Conservation (phyloP, 2,329 filamentous ascomycete genomes). For the Neonectria coccinea region DNA sequence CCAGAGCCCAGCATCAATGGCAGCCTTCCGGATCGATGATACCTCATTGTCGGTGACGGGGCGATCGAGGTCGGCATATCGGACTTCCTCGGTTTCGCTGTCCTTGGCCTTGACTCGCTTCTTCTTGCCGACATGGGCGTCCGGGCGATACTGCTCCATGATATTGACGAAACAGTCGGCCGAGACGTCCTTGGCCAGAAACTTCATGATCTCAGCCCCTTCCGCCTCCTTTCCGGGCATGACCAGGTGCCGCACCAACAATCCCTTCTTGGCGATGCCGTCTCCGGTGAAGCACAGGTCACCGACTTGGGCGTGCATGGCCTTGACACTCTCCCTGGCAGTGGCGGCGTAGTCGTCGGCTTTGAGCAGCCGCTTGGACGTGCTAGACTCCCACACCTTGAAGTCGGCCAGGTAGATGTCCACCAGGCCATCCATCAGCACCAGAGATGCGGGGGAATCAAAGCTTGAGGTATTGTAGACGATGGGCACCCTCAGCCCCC, state of each 20-base stretch:
- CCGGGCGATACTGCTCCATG: constrained; percentile 89
- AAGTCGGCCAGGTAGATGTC: constrained; percentile 93
- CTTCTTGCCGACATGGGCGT: constrained; percentile 83
- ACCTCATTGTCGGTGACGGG: constrained; percentile 64
- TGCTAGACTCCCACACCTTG: constrained; percentile 79
- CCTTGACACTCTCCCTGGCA: constrained; percentile 81
- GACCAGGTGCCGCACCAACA: constrained; percentile 82
- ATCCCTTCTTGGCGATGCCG: constrained; percentile 81
- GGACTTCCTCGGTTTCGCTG: constrained; percentile 58
- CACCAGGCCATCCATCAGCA: constrained; percentile 80
- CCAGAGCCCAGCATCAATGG: constrained; percentile 80
- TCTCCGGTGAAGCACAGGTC: constrained; percentile 86
- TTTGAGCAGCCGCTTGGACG: constrained; percentile 79
- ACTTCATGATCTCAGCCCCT: constrained; percentile 78
- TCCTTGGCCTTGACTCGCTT: constrained; percentile 49
- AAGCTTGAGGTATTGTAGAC: constrained; percentile 89
- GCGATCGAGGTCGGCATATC: constrained; percentile 83
- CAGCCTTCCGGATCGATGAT: constrained; percentile 73
- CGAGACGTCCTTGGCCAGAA: constrained; percentile 79
- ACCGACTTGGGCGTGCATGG: constrained; percentile 85
- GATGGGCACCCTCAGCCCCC: constrained; percentile 78
- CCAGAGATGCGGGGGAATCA: constrained; percentile 78
- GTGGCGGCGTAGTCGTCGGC: constrained; percentile 79
- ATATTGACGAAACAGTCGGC: constrained; percentile 84
- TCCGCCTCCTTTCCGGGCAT: constrained; percentile 86